A percentile compares a stretch with the other conserved stretches of the same genome.
These are phyloP conservation scores for Prinsepia uniflora DNA, from an alignment of 306 rosid genomes.

Conservation along the genomic window DNA sequence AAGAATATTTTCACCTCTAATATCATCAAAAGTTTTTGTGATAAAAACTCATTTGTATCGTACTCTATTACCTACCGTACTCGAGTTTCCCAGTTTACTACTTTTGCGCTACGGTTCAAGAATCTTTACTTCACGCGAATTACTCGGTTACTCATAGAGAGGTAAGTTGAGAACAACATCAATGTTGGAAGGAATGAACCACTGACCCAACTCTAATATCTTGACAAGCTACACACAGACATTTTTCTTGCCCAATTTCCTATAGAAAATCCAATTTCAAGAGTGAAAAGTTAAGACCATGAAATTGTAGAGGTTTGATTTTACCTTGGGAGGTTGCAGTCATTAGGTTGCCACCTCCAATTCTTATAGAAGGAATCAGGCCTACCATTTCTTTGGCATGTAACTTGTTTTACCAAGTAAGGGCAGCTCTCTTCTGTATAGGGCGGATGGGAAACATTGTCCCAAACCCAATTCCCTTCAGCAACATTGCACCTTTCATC, in stretches of 20 bases:
- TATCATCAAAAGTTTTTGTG: too few species aligned
- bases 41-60: too few species aligned
- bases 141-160: too few species aligned
- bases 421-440: constrained; percentile 76
- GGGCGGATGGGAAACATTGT: constrained; percentile 66
- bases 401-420: constrained; percentile 79
- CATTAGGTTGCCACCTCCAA: constrained; percentile 90
- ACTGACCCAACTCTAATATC: too few species aligned
- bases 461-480: constrained; percentile 91
- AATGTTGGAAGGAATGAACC: too few species aligned
- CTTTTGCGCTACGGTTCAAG: too few species aligned
- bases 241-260: not conserved
- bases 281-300: not conserved
- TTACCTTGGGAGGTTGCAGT: constrained; percentile 81
- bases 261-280: not conserved
- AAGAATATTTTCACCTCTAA: too few species aligned
- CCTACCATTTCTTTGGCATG: constrained; percentile 83
- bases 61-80: too few species aligned
- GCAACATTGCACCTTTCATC: constrained; percentile 58
- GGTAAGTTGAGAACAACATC: too few species aligned
- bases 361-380: constrained; percentile 77
- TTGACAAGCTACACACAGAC: not conserved
- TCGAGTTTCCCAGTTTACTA: too few species aligned
- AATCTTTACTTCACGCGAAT: too few species aligned
- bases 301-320: not conserved